Evolutionary conservation across 2,329 filamentous ascomycete genomes (phyloP).

Genomic region (Colletotrichum sp.): DNA sequence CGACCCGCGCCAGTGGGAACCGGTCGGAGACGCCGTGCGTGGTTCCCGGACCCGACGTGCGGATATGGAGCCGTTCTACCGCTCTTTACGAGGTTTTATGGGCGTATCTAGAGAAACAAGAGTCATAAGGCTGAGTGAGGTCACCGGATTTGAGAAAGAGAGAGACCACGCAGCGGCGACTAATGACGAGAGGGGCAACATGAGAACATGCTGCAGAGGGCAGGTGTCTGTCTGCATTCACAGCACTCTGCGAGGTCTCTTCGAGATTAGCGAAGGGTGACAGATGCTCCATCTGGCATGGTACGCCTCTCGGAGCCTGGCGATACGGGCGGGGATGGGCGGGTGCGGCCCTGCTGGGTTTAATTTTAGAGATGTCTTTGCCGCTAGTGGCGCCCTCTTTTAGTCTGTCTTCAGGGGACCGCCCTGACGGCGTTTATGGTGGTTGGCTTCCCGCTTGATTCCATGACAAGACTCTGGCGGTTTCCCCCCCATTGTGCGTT

Average conservation of each 20-base stretch:
- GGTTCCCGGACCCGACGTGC: not conserved
- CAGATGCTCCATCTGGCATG: slow-evolving; percentile 1
- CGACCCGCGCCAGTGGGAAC: not conserved
- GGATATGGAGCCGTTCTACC: not conserved
- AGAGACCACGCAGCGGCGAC: not conserved
- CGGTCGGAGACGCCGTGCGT: slow-evolving; percentile 5
- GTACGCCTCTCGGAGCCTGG: not conserved
- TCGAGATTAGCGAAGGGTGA: slow-evolving; percentile 10
- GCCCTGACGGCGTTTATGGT: not conserved
- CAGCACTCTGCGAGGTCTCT: not conserved
- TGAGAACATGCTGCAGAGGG: not conserved
- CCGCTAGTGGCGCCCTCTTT: slow-evolving; percentile 1
- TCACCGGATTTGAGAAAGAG: not conserved
- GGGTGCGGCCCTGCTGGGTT: not conserved
- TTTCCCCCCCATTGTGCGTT: not conserved
- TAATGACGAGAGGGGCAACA: not conserved
- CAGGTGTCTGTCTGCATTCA: not conserved
- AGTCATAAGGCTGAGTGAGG: not conserved
- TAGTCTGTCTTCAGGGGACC: not conserved
- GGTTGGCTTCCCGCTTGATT: not conserved
- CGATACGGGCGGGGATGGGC: not conserved
- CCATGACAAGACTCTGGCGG: not conserved
- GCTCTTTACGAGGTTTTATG: not conserved
- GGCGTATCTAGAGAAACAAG: not conserved
- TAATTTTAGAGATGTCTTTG: slow-evolving; percentile 12